Percentiles rank a stretch among this genome's conserved stretches.
These are phyloP conservation scores for Boletus pseudopeckii DNA, from an alignment of 768 basidiomycete species.

Conservation along the genomic window DNA sequence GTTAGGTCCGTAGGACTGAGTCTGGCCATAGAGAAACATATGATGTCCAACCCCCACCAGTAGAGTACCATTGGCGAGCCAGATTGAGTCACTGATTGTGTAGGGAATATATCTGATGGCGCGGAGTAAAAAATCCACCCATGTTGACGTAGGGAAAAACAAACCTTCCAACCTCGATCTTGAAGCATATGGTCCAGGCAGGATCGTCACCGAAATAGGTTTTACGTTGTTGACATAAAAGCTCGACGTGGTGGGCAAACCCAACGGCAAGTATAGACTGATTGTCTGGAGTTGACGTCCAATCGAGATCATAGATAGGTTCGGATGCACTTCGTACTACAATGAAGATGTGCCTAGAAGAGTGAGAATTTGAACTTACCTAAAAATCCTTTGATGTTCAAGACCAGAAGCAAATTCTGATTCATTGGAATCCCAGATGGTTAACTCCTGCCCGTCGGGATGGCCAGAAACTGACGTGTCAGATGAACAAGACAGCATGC, in stretches of 20 bases:
- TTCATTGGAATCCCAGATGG: conserved; percentile 95
- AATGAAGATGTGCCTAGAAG: not conserved
- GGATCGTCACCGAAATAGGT: conserved; percentile 84
- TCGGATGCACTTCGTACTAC: conserved; percentile 37
- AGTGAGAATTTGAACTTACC: conserved; percentile 37
- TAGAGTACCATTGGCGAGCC: conserved; percentile 81
- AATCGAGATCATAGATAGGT: conserved; percentile 79
- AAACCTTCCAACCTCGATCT: conserved; percentile 67
- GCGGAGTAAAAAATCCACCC: not conserved
- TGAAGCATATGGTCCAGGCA: conserved; percentile 72
- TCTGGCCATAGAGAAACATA: conserved; percentile 73
- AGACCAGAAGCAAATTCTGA: conserved; percentile 91
- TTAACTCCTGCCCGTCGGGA: conserved; percentile 69
- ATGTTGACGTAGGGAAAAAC: conserved; percentile 21
- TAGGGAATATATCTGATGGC: conserved; percentile 63
- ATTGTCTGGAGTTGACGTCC: conserved; percentile 87
- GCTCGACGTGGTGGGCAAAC: conserved; percentile 69
- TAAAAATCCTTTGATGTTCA: conserved; percentile 64
- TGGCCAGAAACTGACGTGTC: conserved; percentile 52
- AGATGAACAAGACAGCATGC: conserved; percentile 2
- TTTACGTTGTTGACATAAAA: conserved; percentile 93
- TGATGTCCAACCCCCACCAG: conserved; percentile 81
- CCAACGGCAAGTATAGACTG: conserved; percentile 92
- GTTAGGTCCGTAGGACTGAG: conserved; percentile 16
- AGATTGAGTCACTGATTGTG: conserved; percentile 85